phyloP scores from a whole-genome alignment of 371 early-diverging fungal genomes.

The Mucor plumbeus region DNA sequence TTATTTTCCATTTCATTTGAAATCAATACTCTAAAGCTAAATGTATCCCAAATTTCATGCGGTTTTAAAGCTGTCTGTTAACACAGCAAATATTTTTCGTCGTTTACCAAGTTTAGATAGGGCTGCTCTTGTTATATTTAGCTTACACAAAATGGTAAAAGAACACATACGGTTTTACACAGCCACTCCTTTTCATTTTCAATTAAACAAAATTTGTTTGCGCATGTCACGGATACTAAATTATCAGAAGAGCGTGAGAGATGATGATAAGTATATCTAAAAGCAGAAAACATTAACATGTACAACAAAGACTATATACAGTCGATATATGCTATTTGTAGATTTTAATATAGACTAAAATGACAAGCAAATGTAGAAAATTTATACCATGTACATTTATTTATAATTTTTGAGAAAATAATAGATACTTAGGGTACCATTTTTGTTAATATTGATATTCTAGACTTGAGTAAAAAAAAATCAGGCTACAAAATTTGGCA shows the following conservation, averaged over 20 bases:
- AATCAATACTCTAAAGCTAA: no score
- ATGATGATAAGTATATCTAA: background rate
- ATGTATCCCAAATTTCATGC: no score
- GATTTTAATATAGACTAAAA: no score
- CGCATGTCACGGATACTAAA: background rate
- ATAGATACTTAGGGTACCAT: no score
- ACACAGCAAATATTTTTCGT: background rate
- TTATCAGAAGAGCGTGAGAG: background rate
- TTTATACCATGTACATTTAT: no score
- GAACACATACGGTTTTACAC: background rate
- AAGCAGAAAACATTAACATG: no score
- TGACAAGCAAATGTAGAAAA: no score
- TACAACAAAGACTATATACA: no score
- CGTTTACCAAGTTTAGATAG: background rate
- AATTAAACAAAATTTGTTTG: background rate
- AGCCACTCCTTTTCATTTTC: background rate
- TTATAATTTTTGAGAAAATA: no score
- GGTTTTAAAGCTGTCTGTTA: background rate
- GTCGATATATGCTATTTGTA: no score
- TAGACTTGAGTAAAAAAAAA: background rate
- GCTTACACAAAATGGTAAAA: conserved; percentile 2
- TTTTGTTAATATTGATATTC: no score
- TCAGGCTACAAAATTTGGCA: background rate
- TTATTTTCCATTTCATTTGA: no score
- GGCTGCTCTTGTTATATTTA: background rate